Conservation (phyloP, 139 green algal genomes). For the Parachlorella kessleri region DNA sequence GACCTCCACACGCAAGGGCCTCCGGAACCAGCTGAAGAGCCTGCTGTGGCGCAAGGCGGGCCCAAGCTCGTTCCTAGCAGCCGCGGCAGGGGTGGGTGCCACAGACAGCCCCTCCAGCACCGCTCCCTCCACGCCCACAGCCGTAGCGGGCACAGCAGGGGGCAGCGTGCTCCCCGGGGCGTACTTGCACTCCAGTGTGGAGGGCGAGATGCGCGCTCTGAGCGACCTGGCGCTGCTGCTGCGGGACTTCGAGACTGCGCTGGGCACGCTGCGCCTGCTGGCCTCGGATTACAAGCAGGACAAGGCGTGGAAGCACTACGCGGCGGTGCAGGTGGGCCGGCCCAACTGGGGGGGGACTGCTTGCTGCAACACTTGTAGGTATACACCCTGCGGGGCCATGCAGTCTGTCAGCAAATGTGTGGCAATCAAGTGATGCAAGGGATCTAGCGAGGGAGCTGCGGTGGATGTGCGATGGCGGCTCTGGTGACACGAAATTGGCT, state of each 20-base stretch:
- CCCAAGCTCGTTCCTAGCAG: not conserved
- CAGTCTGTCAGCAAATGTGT: too few relatives aligned
- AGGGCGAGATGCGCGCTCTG: constrained; percentile 82
- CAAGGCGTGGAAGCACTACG: constrained; percentile 76
- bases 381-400: too few relatives aligned
- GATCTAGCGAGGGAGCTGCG: too few relatives aligned
- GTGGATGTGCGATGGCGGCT: too few relatives aligned
- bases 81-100: not conserved
- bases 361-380: too few relatives aligned
- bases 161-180: constrained; percentile 15
- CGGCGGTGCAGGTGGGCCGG: too few relatives aligned
- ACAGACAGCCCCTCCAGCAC: too few relatives aligned
- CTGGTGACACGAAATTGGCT: too few relatives aligned
- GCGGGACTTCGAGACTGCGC: constrained; percentile 79
- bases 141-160: constrained; percentile 17
- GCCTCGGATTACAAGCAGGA: constrained; percentile 64
- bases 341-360: too few relatives aligned
- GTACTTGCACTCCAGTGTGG: constrained; percentile 35
- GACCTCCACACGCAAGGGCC: constrained; percentile 67
- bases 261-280: constrained; percentile 80
- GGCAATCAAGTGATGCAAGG: too few relatives aligned
- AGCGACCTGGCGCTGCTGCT: constrained; percentile 88
- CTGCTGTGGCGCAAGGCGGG: constrained; percentile 65
- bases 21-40: constrained; percentile 88
- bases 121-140: not conserved